Evolutionary conservation across 768 basidiomycete species (phyloP), one percentile per base, ranked within the genome.

Genomic region (Kwoniella sp.): DNA sequence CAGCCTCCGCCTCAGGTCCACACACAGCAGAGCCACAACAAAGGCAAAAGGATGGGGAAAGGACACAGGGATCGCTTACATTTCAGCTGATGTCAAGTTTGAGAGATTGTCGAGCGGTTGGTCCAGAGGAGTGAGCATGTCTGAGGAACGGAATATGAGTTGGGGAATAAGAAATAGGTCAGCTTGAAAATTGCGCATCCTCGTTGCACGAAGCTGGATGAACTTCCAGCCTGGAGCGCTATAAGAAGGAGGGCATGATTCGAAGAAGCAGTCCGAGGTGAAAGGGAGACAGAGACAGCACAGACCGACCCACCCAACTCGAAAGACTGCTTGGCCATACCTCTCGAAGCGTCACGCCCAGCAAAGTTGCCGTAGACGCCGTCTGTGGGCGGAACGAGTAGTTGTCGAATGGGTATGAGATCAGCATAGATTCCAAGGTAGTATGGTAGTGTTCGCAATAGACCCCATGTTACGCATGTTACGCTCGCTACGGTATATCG

Each of bases 341-440:
- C 94, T 37, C 94, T 83, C 17, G 91, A 94, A 1, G 95, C 95
- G 81, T 99, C 95, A 53, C 94, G 82, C 5, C 95, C 96, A 2
- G 96, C 94, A 83, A 99, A 98, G 80, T 94, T 95, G 29, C 92
- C 93, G 76, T 97, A 97, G 86, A 93, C 91, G 0, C 94, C 95
- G 72, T 88, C 95, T 96, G 69, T 27, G 13, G 60, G 58, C 22
- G 1, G 58, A 6, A n/a, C n/a, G n/a, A n/a, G n/a, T n/a, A n/a
- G n/a, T n/a, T n/a, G n/a, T n/a, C n/a, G n/a, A n/a, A n/a, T n/a
- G n/a, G n/a, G n/a, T n/a, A n/a, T n/a, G n/a, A n/a, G n/a, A n/a
- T n/a, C n/a, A n/a, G n/a, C n/a, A n/a, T n/a, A n/a, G n/a, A n/a
- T n/a, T n/a, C n/a, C n/a, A n/a, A n/a, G n/a, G n/a, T n/a, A n/a